These are phyloP conservation scores for Phytophthora litchii DNA, from an alignment of 352 stramenopile genomes.

Conservation along the genomic window DNA sequence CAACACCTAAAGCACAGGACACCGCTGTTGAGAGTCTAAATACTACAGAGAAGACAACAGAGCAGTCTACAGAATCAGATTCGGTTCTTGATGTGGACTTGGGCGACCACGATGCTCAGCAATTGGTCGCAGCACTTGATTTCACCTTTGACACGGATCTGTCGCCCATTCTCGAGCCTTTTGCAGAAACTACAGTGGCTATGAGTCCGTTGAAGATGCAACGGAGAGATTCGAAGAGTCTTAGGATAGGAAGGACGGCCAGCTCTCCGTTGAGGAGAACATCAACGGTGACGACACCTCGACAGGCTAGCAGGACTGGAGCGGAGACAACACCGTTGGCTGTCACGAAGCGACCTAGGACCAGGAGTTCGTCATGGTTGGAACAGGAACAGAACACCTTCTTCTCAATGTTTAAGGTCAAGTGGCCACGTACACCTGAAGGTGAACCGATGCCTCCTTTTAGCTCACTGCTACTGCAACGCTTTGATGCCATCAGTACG, in stretches of 20 bases:
- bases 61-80: conserved; percentile 42
- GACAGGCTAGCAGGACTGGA: conserved; percentile 9
- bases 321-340: conserved; percentile 9
- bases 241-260: conserved; percentile 14
- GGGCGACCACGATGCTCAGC: conserved; percentile 29
- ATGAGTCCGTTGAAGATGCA: conserved; percentile 31
- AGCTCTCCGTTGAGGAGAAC: conserved; percentile 20
- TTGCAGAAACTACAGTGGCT: conserved; percentile 27
- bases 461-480: conserved; percentile 52
- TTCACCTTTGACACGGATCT: conserved; percentile 53
- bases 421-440: conserved; percentile 49
- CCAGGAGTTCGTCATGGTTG: conserved; percentile 43
- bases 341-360: conserved; percentile 30
- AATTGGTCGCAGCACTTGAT: conserved; percentile 35
- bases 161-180: conserved; percentile 62
- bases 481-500: conserved; percentile 66
- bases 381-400: conserved; percentile 71
- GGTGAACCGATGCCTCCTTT: conserved; percentile 32
- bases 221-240: conserved; percentile 22
- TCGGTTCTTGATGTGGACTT: conserved; percentile 43
- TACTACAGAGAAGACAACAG: conserved; percentile 33
- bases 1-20: conserved; percentile 29
- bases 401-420: conserved; percentile 71
- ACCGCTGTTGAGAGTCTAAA: conserved; percentile 16
- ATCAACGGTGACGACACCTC: conserved; percentile 8